phyloP scores from a whole-genome alignment of 352 stramenopile species.

The Globisporangium abappressorium region DNA sequence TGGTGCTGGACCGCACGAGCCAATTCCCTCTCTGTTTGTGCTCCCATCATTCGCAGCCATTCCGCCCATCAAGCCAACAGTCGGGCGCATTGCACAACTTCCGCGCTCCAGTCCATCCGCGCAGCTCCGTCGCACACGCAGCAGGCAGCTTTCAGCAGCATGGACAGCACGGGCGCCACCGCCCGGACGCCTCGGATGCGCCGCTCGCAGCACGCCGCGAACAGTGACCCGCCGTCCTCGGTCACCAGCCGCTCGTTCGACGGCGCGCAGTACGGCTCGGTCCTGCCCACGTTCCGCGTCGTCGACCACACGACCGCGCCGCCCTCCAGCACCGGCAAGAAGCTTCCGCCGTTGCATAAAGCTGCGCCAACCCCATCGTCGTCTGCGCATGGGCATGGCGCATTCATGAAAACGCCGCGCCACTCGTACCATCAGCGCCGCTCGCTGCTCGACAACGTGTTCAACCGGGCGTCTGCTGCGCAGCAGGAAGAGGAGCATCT shows the following conservation, averaged over 20 bases:
- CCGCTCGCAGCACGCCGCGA: conserved; percentile 22
- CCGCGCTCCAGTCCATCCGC: not conserved
- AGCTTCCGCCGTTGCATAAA: conserved; percentile 15
- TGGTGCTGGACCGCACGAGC: too few species aligned
- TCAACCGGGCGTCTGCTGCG: conserved; percentile 5
- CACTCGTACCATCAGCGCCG: conserved; percentile 49
- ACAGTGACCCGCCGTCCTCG: conserved; percentile 20
- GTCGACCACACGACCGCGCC: not conserved
- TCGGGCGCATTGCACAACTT: not conserved
- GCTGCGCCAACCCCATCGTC: not conserved
- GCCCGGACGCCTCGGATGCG: conserved; percentile 58
- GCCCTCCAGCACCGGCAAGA: not conserved
- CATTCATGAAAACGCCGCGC: conserved; percentile 42
- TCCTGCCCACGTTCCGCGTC: conserved; percentile 18
- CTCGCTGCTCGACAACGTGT: conserved; percentile 7
- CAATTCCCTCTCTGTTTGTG: too few species aligned
- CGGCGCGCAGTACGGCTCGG: conserved; percentile 21
- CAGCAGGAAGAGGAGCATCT: conserved; percentile 16
- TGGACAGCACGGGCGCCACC: conserved; percentile 82
- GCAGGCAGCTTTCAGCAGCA: conserved; percentile 15
- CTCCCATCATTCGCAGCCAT: not conserved
- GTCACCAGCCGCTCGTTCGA: conserved; percentile 34
- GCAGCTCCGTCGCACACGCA: too few species aligned
- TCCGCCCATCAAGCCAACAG: not conserved
- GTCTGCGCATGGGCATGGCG: not conserved